These are phyloP conservation scores for Alisma plantagoaquatica DNA, from an alignment of 106 monocot species.

Conservation along the genomic window DNA sequence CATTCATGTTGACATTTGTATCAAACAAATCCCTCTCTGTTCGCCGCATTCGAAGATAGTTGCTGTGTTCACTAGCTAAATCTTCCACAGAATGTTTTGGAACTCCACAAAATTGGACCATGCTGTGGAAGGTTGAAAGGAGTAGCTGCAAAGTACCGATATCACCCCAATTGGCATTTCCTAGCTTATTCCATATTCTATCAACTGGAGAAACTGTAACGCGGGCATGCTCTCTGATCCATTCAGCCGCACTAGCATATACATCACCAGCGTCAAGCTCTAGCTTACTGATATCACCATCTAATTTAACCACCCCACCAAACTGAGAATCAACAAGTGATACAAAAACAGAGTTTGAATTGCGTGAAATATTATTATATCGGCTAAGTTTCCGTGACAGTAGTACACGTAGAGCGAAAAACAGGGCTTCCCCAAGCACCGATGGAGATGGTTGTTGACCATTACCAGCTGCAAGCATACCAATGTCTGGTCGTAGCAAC, in stretches of 20 bases:
- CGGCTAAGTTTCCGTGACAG: constrained; percentile 72
- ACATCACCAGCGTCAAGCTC: constrained; percentile 65
- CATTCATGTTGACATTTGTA: constrained; percentile 47
- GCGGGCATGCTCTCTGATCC: constrained; percentile 57
- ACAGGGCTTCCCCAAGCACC: constrained; percentile 84
- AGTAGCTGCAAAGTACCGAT: constrained; percentile 77
- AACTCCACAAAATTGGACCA: constrained; percentile 66
- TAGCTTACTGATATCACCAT: constrained; percentile 66
- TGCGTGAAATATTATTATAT: constrained; percentile 37
- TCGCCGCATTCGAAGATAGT: constrained; percentile 57
- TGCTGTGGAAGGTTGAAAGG: constrained; percentile 66
- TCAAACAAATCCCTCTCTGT: constrained; percentile 60
- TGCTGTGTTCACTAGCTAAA: constrained; percentile 51
- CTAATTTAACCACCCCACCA: constrained; percentile 73
- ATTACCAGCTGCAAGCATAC: constrained; percentile 26
- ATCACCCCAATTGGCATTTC: constrained; percentile 93
- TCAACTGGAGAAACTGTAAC: constrained; percentile 70
- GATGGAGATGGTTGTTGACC: constrained; percentile 43
- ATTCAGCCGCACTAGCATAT: constrained; percentile 72
- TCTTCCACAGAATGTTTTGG: constrained; percentile 70
- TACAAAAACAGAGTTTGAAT: constrained; percentile 74
- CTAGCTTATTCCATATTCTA: constrained; percentile 83
- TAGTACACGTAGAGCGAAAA: constrained; percentile 80
- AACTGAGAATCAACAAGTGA: constrained; percentile 81
- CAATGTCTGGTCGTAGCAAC: constrained; percentile 81